Base-by-base conservation (phyloP, 257 asterid species). In the Ajuga chamaepitys region DNA sequence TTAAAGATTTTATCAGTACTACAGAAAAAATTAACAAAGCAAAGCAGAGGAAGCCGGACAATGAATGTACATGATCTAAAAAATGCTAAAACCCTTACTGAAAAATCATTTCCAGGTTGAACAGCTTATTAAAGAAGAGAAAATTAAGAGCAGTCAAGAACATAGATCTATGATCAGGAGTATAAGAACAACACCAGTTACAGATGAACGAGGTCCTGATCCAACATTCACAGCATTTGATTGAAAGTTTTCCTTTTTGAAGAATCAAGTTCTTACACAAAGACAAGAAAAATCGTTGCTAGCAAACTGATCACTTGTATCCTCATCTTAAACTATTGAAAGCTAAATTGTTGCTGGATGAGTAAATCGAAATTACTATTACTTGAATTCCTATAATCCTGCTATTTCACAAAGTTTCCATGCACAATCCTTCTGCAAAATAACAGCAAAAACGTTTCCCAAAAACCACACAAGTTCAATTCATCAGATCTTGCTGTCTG, bases 401-500 rank as follows among this genome's bases (percentile, higher is more conserved):
- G 30, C 22, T 44, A 37, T 41, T 17, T 40, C 21, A 14, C 54
- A 67, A 1, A 58, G 56, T 9, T 35, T 35, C 64, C 46, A 21
- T 30, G 47, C 32, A 9, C 73, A 51, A 58, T 50, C 28, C 66
- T 54, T 56, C 7, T 35, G 25, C 7, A 13, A 12, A 28, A 20
- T 11, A 46, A 24, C 17, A 59, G 40, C 24, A 25, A 55, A 20
- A 7, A 1, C 38, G 2, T 30, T 13, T 3, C 32, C 14, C 0
- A 6, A 30, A 52, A 58, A 52, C 2, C 22, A 54, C 50, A 55
- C 9, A 40, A 45, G 59, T 40, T 37, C 40, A 51, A 60, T 59
- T 58, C 41, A 44, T 26, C 74, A 55, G 74, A 71, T 76, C 80
- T 62, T 46, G 70, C 20, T 24, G 7, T 24, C 46, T 10, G 38